A percentile compares a stretch with the other conserved stretches of the same genome.
These are phyloP conservation scores for Hypoxylon trugodes DNA, from an alignment of 495 filamentous ascomycete genomes.

Conservation along the genomic window DNA sequence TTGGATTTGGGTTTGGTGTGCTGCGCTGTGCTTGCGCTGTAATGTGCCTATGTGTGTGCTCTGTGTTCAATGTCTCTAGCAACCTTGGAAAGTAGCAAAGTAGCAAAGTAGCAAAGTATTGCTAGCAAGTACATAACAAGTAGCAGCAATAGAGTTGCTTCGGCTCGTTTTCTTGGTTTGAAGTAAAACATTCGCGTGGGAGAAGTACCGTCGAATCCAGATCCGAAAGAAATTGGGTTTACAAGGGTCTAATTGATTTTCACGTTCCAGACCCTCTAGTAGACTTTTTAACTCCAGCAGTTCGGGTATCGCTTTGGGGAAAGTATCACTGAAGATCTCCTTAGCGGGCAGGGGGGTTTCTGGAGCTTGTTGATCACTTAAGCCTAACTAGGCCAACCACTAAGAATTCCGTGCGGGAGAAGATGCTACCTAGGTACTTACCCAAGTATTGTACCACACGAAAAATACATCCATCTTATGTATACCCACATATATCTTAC, in stretches of 20 bases:
- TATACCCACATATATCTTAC: too few species aligned
- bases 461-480: too few species aligned
- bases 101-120: too few species aligned
- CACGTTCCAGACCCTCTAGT: conserved; percentile 37
- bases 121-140: too few species aligned
- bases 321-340: conserved; percentile 38
- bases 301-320: conserved; percentile 40
- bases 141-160: too few species aligned
- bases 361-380: conserved; percentile 37
- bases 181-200: conserved; percentile 39
- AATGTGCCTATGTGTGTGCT: too few species aligned
- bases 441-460: too few species aligned
- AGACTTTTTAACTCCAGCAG: conserved; percentile 34
- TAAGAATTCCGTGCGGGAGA: conserved; percentile 27
- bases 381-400: conserved; percentile 29
- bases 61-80: too few species aligned
- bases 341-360: conserved; percentile 18
- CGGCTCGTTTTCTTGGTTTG: conserved; percentile 27
- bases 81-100: too few species aligned
- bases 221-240: conserved; percentile 39
- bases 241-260: conserved; percentile 38
- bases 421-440: too few species aligned
- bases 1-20: too few species aligned
- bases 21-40: too few species aligned
- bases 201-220: conserved; percentile 40